phyloP scores from a whole-genome alignment of 345 rosid species.

The Eucalyptus marginata region DNA sequence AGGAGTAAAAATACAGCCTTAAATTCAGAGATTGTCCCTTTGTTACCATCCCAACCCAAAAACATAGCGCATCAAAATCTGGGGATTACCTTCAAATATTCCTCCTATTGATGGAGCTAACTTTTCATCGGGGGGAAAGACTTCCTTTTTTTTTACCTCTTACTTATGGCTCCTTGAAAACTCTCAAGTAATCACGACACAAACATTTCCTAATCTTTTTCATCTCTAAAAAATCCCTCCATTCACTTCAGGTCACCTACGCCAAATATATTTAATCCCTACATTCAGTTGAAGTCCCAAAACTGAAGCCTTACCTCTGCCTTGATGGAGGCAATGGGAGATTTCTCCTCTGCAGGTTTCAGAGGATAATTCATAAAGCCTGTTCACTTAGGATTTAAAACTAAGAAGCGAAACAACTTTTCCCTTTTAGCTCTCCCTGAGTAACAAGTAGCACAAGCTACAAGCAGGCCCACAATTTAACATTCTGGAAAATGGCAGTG shows the following conservation, averaged over 20 bases:
- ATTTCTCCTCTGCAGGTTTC: background rate
- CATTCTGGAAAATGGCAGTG: background rate
- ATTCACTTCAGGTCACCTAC: background rate
- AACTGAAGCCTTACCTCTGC: background rate
- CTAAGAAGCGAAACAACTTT: background rate
- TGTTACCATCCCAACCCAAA: background rate
- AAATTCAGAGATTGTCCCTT: background rate
- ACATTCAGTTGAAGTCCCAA: background rate
- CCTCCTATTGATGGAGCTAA: background rate
- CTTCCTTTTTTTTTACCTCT: background rate
- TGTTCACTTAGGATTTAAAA: background rate
- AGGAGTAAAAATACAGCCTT: background rate
- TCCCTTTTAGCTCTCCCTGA: background rate
- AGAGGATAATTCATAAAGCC: background rate
- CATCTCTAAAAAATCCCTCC: background rate
- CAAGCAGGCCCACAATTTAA: background rate
- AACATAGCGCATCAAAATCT: background rate
- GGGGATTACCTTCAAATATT: background rate
- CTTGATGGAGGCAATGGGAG: background rate
- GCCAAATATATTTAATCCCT: background rate
- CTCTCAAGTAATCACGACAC: background rate
- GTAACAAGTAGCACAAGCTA: background rate
- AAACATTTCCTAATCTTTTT: background rate
- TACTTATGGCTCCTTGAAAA: background rate
- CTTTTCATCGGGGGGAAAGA: background rate